phyloP scores from a whole-genome alignment of 2,329 filamentous ascomycete genomes.

The Xylariaceae sp. region DNA sequence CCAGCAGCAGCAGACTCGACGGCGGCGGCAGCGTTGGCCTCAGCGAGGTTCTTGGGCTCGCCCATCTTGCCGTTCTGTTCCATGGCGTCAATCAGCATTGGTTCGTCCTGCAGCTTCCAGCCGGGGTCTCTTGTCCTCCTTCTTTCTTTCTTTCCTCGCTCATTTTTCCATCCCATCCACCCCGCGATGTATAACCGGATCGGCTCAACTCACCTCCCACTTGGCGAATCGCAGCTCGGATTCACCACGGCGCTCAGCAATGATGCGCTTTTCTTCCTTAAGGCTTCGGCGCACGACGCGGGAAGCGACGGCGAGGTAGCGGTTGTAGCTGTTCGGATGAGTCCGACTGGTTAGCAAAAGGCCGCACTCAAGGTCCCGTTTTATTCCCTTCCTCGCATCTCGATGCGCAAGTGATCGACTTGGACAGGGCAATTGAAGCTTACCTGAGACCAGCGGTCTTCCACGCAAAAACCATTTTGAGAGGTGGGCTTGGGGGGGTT shows the following conservation, averaged over 20 bases:
- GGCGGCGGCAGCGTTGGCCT: slow-evolving; percentile 44
- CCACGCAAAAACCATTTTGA: slow-evolving; percentile 95
- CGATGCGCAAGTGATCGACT: slow-evolving; percentile 1
- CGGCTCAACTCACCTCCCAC: slow-evolving; percentile 74
- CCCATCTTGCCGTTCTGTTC: slow-evolving; percentile 91
- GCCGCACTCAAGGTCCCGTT: slow-evolving; percentile 11
- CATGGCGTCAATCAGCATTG: slow-evolving; percentile 33
- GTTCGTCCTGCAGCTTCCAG: slow-evolving; percentile 12
- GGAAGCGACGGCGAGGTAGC: slow-evolving; percentile 92
- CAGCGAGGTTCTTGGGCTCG: slow-evolving; percentile 67
- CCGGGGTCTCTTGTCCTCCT: background rate
- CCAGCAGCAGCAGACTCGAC: slow-evolving; percentile 35
- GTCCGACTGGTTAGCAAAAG: slow-evolving; percentile 33
- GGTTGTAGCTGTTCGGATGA: slow-evolving; percentile 79
- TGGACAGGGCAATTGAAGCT: slow-evolving; percentile 36
- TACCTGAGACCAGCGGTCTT: slow-evolving; percentile 97
- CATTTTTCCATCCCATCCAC: background rate
- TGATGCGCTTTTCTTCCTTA: slow-evolving; percentile 88
- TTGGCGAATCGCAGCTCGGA: slow-evolving; percentile 86
- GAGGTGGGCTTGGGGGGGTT: slow-evolving; percentile 34
- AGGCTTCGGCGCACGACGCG: slow-evolving; percentile 93
- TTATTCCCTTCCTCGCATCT: slow-evolving; percentile 1
- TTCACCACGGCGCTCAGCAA: slow-evolving; percentile 83
- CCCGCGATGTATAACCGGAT: slow-evolving; percentile 1
- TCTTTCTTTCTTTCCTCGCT: background rate